A percentile compares a stretch with the other conserved stretches of the same genome.
These are phyloP conservation scores for Aspergillus sparsus DNA, from an alignment of 495 filamentous ascomycete species.

Conservation along the genomic window DNA sequence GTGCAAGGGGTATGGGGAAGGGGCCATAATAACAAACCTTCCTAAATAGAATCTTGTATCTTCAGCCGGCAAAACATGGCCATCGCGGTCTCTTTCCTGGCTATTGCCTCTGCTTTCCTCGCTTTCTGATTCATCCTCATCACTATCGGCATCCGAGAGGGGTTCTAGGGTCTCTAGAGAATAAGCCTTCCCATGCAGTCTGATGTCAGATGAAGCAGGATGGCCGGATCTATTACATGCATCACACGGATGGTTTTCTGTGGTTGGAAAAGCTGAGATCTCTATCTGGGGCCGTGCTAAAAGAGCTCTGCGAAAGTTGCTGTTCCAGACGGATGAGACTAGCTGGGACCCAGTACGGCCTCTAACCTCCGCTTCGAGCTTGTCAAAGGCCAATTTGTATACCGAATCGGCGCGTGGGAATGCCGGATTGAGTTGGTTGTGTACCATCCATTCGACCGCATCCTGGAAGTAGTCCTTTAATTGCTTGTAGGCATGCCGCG, in stretches of 20 bases:
- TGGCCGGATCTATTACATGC: conserved; percentile 75
- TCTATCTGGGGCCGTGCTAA: conserved; percentile 61
- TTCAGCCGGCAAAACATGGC: conserved; percentile 36
- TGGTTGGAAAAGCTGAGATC: conserved; percentile 36
- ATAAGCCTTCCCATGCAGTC: conserved; percentile 70
- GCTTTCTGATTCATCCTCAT: conserved; percentile 40
- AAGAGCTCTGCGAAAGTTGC: conserved; percentile 63
- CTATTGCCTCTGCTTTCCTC: conserved; percentile 37
- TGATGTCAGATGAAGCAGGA: conserved; percentile 61
- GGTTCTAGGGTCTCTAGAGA: conserved; percentile 67
- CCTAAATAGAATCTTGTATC: conserved; percentile 45
- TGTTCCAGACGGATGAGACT: conserved; percentile 70
- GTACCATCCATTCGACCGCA: conserved; percentile 81
- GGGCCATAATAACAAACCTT: conserved; percentile 32
- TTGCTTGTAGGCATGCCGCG: conserved; percentile 63
- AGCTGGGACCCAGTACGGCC: conserved; percentile 71
- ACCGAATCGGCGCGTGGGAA: conserved; percentile 65
- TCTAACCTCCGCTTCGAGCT: conserved; percentile 71
- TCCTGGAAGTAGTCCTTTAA: conserved; percentile 75
- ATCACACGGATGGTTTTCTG: conserved; percentile 58
- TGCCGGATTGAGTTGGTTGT: conserved; percentile 72
- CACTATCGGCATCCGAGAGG: conserved; percentile 53
- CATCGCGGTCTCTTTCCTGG: conserved; percentile 40
- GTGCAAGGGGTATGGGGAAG: not conserved
- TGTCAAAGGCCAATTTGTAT: conserved; percentile 71